Conservation (phyloP, 2,329 filamentous ascomycete genomes). For the Purpureocillium takamizusanense region DNA sequence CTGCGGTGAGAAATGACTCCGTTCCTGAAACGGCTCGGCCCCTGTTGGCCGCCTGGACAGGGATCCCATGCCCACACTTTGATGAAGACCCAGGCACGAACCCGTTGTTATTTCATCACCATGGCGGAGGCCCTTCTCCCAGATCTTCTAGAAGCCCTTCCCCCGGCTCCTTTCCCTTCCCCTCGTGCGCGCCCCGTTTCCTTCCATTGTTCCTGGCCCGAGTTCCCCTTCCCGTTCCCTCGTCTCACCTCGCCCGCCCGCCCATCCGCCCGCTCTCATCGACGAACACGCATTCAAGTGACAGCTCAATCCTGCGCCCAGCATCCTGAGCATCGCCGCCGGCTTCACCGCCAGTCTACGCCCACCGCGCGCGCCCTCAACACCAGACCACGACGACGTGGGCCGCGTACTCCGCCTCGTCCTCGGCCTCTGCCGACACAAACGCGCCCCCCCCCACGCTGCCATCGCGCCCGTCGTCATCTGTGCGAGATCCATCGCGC, state of each 20-base stretch:
- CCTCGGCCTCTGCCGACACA: too few relatives aligned
- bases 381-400: too few relatives aligned
- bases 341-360: too few relatives aligned
- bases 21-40: constrained; percentile 17
- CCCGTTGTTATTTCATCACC: not conserved
- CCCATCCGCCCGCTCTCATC: not conserved
- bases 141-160: constrained; percentile 7
- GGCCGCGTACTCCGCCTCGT: too few relatives aligned
- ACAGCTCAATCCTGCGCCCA: not conserved
- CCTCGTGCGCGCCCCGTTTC: constrained; percentile 2
- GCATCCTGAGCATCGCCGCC: too few relatives aligned
- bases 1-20: constrained; percentile 16
- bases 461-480: too few relatives aligned
- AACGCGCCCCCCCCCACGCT: too few relatives aligned
- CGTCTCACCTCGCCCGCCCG: not conserved
- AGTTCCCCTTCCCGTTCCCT: not conserved
- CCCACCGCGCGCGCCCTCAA: too few relatives aligned
- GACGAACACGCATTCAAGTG: not conserved
- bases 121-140: constrained; percentile 9
- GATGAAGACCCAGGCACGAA: too few relatives aligned
- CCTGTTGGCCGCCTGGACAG: constrained; percentile 3
- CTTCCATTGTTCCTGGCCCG: constrained; percentile 3
- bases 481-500: too few relatives aligned
- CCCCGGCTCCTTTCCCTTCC: not conserved
- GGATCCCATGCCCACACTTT: constrained; percentile 1